Base-by-base conservation (phyloP, 1,284 basidiomycete species). In the Anthracocystis walkeri region DNA sequence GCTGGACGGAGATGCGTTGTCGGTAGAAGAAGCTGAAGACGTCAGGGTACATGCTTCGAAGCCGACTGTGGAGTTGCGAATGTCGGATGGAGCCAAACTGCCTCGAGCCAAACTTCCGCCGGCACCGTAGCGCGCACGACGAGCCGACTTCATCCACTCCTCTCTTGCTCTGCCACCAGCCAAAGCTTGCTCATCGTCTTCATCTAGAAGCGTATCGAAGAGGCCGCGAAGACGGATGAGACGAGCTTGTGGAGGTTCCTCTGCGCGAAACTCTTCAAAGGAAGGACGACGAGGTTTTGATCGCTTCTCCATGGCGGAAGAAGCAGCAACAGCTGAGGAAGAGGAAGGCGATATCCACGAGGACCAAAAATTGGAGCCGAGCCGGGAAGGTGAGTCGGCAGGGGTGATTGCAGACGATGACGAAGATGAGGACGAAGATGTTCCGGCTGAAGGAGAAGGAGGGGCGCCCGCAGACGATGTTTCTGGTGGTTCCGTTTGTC, bases 221-320 rank as follows among this genome's bases (percentile, higher is more conserved):
- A 85, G 76, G 27, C 83, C 82, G 11, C 83, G 75, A 20, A 85
- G 71, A 21, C 83, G 77, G 21, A 85, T 80, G 7, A 85, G 67
- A 10, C 83, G 70, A 16, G 83, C 80, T 65, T 85, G 83, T 7
- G 83, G 83, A 10, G 83, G 83, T 55, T 85, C 83, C 38, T 85
- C 77, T 8, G 79, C 75, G 0, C 83, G 67, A 41, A 80, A 81
- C 58, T 84, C 75, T 25, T 84, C 82, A 46, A 78, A 85, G 4
- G 73, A 66, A 31, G 82, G 76, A 33, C 74, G 41, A 3, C 71
- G 58, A 7, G 63, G 75, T 33, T 60, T 70, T 3, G 53, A 40
- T 23, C 72, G 59, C 58, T 74, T 78, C 57, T 78, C 76, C 61
- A 78, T 68, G 31, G 72, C 73, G n/a, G 73, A 59, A 35, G 72